phyloP scores from a whole-genome alignment of 164 flowering plant species.

The Stephania japonica region DNA sequence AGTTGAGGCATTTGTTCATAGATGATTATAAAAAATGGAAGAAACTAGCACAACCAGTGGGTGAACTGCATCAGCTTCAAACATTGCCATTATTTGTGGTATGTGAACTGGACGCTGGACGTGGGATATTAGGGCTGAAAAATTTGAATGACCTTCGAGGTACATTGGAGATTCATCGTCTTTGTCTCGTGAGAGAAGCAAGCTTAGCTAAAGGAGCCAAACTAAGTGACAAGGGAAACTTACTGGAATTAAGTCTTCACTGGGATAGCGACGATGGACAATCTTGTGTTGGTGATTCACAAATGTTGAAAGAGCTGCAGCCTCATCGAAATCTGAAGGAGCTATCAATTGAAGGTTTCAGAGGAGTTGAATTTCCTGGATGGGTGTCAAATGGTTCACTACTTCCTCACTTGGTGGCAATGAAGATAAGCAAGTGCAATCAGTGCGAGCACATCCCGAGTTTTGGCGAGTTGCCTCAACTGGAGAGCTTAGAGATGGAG shows the following conservation, averaged over 20 bases:
- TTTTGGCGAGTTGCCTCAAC: conserved; percentile 18
- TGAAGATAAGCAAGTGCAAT: background rate
- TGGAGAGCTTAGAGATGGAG: conserved; percentile 6
- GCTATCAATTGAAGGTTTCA: background rate
- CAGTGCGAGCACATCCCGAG: conserved; percentile 10
- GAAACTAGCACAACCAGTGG: background rate
- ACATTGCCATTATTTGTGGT: conserved; percentile 13
- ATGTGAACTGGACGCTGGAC: background rate
- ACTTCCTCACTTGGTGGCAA: background rate
- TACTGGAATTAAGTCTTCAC: background rate
- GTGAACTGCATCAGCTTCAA: conserved; percentile 9
- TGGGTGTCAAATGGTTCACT: background rate
- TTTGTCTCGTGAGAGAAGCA: conserved; percentile 5
- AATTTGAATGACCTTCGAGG: conserved; percentile 10
- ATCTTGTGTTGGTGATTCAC: no score
- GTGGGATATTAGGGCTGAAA: background rate
- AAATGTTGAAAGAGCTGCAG: conserved; percentile 10
- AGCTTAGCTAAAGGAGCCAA: conserved; percentile 5
- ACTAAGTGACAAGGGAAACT: background rate
- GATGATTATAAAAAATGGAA: background rate
- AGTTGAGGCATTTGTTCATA: conserved; percentile 5
- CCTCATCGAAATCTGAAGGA: conserved; percentile 12
- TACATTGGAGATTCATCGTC: background rate
- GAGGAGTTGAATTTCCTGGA: background rate
- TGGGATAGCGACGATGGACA: background rate